Percentiles rank a stretch among this genome's conserved stretches.
phyloP scores from a whole-genome alignment of 163 green algal species.

The Smithsoniella earleae region DNA sequence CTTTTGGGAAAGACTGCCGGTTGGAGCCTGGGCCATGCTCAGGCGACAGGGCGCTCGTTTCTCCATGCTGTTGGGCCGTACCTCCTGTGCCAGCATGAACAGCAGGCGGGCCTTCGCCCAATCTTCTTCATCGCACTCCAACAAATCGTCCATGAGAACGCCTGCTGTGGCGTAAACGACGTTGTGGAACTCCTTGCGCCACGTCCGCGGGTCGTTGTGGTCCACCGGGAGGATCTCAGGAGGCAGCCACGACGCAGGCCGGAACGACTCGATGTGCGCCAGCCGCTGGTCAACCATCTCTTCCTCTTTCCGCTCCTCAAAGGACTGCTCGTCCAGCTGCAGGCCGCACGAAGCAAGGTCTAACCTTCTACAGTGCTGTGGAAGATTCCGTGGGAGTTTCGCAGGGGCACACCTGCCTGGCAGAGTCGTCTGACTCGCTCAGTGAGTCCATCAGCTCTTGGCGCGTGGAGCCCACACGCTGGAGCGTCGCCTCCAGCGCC shows the following conservation, averaged over 20 bases:
- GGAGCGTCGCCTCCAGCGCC: too few relatives aligned
- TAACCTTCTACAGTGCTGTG: too few relatives aligned
- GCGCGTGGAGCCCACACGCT: too few relatives aligned
- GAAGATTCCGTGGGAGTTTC: too few relatives aligned
- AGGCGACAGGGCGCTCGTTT: not conserved
- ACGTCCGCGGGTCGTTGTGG: not conserved
- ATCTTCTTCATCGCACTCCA: not conserved
- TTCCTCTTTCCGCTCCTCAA: not conserved
- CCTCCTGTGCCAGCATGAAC: conserved; percentile 1
- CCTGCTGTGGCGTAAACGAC: conserved; percentile 2
- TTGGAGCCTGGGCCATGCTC: not conserved
- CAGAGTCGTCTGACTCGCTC: too few relatives aligned
- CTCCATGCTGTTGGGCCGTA: too few relatives aligned
- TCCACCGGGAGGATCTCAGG: not conserved
- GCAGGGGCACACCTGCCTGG: too few relatives aligned
- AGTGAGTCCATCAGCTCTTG: too few relatives aligned
- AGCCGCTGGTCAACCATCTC: not conserved
- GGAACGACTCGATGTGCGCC: not conserved
- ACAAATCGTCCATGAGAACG: not conserved
- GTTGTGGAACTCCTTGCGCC: not conserved
- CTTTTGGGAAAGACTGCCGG: too few relatives aligned
- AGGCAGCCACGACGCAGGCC: conserved; percentile 2
- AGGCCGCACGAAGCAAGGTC: too few relatives aligned
- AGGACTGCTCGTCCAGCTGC: not conserved
- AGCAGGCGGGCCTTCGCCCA: not conserved